Conservation (phyloP, 768 basidiomycete genomes). For the Mycena galericulata region DNA sequence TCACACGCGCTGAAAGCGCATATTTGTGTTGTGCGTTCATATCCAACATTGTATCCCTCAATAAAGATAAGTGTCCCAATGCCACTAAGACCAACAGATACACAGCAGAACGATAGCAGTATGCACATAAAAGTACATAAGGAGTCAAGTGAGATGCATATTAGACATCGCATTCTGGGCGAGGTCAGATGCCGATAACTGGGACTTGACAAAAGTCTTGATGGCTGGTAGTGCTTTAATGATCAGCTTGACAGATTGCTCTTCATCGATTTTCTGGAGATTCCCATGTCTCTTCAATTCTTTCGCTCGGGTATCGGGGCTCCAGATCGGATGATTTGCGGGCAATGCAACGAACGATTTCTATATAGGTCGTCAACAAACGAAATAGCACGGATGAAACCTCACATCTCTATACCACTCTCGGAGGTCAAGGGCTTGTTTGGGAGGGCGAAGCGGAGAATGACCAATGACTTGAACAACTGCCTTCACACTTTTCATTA, state of each 20-base stretch:
- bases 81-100: neutral
- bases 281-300: conserved; percentile 73
- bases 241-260: conserved; percentile 82
- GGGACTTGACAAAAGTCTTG: conserved; percentile 61
- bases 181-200: conserved; percentile 2
- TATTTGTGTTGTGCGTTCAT: too few species aligned
- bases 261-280: conserved; percentile 72
- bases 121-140: neutral
- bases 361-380: conserved; percentile 51
- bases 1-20: too few species aligned
- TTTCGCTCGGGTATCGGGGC: conserved; percentile 53
- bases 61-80: neutral
- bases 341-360: conserved; percentile 81
- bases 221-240: conserved; percentile 74
- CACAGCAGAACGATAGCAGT: neutral
- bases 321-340: conserved; percentile 64
- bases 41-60: too few species aligned
- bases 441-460: conserved; percentile 66
- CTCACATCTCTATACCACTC: conserved; percentile 82
- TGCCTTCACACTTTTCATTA: conserved; percentile 73
- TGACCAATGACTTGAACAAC: conserved; percentile 86
- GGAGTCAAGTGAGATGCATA: conserved; percentile 17
- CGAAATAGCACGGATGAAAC: conserved; percentile 24
- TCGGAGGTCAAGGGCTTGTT: conserved; percentile 66
- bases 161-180: conserved; percentile 18